These are phyloP conservation scores for Ophiostoma himal-ulmi DNA, from an alignment of 2,329 filamentous ascomycete genomes.

Conservation along the genomic window DNA sequence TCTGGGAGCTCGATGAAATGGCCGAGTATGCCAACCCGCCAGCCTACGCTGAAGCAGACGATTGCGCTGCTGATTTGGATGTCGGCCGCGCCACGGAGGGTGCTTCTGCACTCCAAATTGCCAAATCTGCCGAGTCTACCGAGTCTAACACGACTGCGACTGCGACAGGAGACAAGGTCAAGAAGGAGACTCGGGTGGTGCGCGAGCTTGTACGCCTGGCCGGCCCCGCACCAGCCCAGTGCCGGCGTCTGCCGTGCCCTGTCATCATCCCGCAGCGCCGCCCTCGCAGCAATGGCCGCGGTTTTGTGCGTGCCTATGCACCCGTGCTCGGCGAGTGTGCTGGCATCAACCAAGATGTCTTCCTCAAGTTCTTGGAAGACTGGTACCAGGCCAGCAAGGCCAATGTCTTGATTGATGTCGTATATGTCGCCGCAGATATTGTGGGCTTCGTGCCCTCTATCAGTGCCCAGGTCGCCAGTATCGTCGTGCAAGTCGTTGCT, in stretches of 20 bases:
- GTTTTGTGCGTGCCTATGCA: background rate
- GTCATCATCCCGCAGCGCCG: background rate
- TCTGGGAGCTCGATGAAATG: slow-evolving; percentile 30
- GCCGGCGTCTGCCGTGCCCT: background rate
- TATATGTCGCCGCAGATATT: background rate
- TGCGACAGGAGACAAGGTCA: background rate
- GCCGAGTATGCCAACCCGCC: slow-evolving; percentile 24
- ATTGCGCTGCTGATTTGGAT: background rate
- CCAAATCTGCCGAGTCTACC: background rate
- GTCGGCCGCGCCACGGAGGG: background rate
- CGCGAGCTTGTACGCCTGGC: background rate
- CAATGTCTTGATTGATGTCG: background rate
- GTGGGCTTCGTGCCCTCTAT: background rate
- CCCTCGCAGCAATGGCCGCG: background rate
- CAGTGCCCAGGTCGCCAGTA: slow-evolving; percentile 26
- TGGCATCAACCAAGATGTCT: background rate
- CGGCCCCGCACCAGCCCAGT: background rate
- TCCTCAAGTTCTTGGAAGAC: background rate
- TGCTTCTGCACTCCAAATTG: background rate
- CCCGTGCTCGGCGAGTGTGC: background rate
- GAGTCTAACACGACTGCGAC: too few relatives aligned
- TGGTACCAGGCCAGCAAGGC: slow-evolving; percentile 5
- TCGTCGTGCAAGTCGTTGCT: slow-evolving; percentile 29
- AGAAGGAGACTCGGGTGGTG: background rate
- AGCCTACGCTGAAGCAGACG: slow-evolving; percentile 21